Percentiles rank a stretch among this genome's conserved stretches.
These are phyloP conservation scores for Gremmenia infestans DNA, from an alignment of 2,329 filamentous ascomycete species.

Conservation along the genomic window DNA sequence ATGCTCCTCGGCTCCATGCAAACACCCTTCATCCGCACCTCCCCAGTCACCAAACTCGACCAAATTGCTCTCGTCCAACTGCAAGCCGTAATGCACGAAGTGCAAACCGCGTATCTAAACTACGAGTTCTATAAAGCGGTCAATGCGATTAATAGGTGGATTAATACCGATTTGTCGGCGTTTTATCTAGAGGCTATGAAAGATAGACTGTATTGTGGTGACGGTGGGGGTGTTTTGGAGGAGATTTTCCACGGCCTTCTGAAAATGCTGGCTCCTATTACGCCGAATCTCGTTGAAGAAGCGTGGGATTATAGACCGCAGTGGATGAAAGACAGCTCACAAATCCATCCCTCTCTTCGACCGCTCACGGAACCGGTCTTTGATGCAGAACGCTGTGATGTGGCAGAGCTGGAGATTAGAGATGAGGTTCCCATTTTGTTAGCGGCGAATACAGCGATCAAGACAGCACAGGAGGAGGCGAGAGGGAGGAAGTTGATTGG, in stretches of 20 bases:
- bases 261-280: conserved; percentile 74
- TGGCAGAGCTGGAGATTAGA: conserved; percentile 1
- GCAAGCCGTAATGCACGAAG: conserved; percentile 56
- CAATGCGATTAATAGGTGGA: conserved; percentile 71
- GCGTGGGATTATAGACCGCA: conserved; percentile 73
- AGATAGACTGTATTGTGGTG: conserved; percentile 83
- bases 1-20: conserved; percentile 78
- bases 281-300: conserved; percentile 81
- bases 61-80: conserved; percentile 76
- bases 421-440: conserved; percentile 23
- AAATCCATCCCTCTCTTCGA: conserved; percentile 40
- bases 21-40: conserved; percentile 32
- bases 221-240: conserved; percentile 58
- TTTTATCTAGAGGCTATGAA: conserved; percentile 94
- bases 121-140: conserved; percentile 82
- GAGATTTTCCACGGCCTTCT: conserved; percentile 68
- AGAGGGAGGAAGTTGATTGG: conserved; percentile 68
- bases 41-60: conserved; percentile 57
- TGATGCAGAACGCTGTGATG: neutral
- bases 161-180: conserved; percentile 77
- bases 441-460: conserved; percentile 58
- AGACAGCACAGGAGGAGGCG: conserved; percentile 68
- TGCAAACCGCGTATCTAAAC: conserved; percentile 59
- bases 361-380: conserved; percentile 20
- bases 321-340: conserved; percentile 46